These are phyloP conservation scores for Ogataea henricii DNA, from an alignment of 805 yeast genomes.

Conservation along the genomic window DNA sequence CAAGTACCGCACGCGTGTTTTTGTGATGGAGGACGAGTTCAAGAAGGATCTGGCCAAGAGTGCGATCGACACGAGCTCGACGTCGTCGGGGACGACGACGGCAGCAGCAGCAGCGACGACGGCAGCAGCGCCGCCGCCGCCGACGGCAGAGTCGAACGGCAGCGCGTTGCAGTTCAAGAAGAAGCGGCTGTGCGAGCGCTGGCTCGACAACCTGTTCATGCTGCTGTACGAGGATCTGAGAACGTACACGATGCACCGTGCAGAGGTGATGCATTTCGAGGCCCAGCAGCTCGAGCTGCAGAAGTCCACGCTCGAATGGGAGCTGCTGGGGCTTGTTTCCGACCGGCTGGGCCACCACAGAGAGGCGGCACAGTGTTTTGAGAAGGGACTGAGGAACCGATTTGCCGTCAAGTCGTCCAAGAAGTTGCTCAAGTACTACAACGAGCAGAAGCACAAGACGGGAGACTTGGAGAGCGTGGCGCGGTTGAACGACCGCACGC, in stretches of 20 bases:
- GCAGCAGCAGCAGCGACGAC: background rate
- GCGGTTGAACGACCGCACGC: conserved; percentile 54
- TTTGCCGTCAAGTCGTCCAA: conserved; percentile 81
- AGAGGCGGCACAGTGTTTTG: conserved; percentile 86
- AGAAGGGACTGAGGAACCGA: conserved; percentile 66
- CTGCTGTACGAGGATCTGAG: conserved; percentile 70
- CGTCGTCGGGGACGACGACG: conserved; percentile 9
- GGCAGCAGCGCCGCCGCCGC: background rate
- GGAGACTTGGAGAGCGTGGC: conserved; percentile 35
- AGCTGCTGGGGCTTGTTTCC: conserved; percentile 83
- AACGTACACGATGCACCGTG: conserved; percentile 90
- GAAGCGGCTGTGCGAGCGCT: conserved; percentile 69
- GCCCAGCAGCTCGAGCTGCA: conserved; percentile 81
- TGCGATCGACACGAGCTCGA: conserved; percentile 16
- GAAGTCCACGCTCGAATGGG: conserved; percentile 88
- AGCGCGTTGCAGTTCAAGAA: conserved; percentile 49
- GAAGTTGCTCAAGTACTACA: conserved; percentile 68
- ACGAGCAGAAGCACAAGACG: conserved; percentile 44
- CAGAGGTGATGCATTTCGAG: conserved; percentile 84
- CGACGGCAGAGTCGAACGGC: conserved; percentile 11
- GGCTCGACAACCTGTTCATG: conserved; percentile 74
- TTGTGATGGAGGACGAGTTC: conserved; percentile 70
- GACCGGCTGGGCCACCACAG: conserved; percentile 79
- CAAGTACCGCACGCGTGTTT: conserved; percentile 59
- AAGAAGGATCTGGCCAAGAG: conserved; percentile 36